Base-by-base conservation (phyloP, 371 early-diverging fungal species). In the Syncephalis plumigaleata region DNA sequence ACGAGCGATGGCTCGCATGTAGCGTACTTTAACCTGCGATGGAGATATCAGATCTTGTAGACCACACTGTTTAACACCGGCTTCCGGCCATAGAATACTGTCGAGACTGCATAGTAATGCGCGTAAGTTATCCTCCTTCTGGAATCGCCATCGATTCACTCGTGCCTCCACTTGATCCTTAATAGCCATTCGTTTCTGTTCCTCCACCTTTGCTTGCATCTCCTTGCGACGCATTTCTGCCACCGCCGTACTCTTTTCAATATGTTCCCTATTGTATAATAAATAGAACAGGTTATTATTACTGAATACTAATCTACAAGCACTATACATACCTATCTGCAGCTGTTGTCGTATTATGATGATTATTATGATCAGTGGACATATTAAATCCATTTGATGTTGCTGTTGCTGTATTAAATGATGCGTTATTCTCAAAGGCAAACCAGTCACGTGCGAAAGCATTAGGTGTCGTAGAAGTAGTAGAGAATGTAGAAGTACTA, bases 1-100 rank as follows among this genome's bases (percentile, higher is more conserved):
- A 52, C 83, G 85, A 15, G 78, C 77, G 53, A 97, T 89, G 3
- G 94, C 91, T 46, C 79, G 77, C 80, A 92, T 84, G 60, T 97
- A 97, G 42, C 66, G 68, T 16, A 86, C 63, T 65, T 97, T 97
- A 48, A 92, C 91, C 56, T 84, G 80, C 46, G 68, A 68, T 0
- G 89, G 79, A 26, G 81, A 72, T 18, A 97, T 69, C 40, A 97
- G 60, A 49, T 92, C 91, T 25, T 76, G 73, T 64, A 95, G 70
- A 9, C 72, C 73, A 22, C 87, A 76, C 1, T 71, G 60, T 48
- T 74, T 78, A 82, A 89, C 88, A 25, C 65, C 68, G 1, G 68
- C 63, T 21, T 81, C 82, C 9, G 69, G 63, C 78, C 91, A 91
- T 21, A 92, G 57, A 3, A 97, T 65, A 9, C 63, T 58, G 49